These are phyloP conservation scores for Curvularia sp. DNA, from an alignment of 2,329 filamentous ascomycete genomes.

Conservation along the genomic window DNA sequence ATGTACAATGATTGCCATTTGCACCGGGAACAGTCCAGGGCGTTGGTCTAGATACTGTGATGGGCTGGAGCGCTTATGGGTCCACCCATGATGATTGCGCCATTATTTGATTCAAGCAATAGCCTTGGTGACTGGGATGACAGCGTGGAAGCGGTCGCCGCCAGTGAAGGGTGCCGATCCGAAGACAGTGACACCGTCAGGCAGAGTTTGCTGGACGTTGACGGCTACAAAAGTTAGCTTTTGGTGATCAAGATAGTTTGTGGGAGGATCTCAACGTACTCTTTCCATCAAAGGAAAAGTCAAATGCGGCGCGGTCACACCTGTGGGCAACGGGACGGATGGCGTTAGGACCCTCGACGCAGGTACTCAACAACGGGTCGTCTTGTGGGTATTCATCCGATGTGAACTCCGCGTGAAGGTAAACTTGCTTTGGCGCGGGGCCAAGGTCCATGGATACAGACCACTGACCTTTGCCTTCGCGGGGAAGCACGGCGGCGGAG, in stretches of 20 bases:
- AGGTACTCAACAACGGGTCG: not conserved
- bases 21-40: not conserved
- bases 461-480: not conserved
- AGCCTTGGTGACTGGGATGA: not conserved
- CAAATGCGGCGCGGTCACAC: not conserved
- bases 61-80: not conserved
- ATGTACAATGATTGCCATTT: not conserved
- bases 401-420: slow-evolving; percentile 1
- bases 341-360: not conserved
- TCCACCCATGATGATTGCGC: not conserved
- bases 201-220: not conserved
- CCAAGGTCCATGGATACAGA: not conserved
- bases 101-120: not conserved
- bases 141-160: not conserved
- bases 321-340: not conserved
- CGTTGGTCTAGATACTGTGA: not conserved
- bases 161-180: not conserved
- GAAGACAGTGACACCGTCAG: not conserved
- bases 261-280: not conserved
- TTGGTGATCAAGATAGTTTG: not conserved
- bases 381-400: not conserved
- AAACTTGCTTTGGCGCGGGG: not conserved
- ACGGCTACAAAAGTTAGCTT: not conserved
- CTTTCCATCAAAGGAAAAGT: not conserved
- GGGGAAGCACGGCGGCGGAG: not conserved